phyloP scores from a whole-genome alignment of 257 asterid genomes.

The Petunia axillaris region DNA sequence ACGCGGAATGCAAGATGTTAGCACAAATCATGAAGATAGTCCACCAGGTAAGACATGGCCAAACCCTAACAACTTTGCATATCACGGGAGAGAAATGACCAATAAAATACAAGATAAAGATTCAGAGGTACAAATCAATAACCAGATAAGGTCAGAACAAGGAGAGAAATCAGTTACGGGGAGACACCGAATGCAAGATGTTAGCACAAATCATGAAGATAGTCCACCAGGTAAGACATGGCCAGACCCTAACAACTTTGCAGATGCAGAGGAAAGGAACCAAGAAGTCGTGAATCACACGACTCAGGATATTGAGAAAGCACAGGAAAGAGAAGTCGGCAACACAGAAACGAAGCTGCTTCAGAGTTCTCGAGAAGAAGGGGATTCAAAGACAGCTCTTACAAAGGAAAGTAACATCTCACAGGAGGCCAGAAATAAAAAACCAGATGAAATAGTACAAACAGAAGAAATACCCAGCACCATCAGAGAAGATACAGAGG shows the following conservation, averaged over 20 bases:
- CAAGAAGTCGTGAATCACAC: slow-evolving; percentile 22
- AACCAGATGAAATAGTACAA: slow-evolving; percentile 27
- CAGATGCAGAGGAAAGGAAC: slow-evolving; percentile 23
- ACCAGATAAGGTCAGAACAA: slow-evolving; percentile 18
- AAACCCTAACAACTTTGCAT: slow-evolving; percentile 9
- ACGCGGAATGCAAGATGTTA: background rate
- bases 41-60: slow-evolving; percentile 18
- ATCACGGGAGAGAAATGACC: slow-evolving; percentile 11
- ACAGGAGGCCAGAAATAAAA: slow-evolving; percentile 12
- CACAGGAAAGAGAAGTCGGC: background rate
- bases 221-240: slow-evolving; percentile 20
- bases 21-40: slow-evolving; percentile 22
- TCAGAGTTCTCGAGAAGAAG: slow-evolving; percentile 22
- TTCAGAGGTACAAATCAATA: slow-evolving; percentile 17
- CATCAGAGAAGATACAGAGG: slow-evolving; percentile 21
- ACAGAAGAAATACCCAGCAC: slow-evolving; percentile 16
- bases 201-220: slow-evolving; percentile 19
- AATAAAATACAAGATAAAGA: background rate
- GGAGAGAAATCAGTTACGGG: slow-evolving; percentile 16
- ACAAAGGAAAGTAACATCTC: slow-evolving; percentile 21
- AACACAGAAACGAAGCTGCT: slow-evolving; percentile 14
- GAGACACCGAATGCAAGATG: background rate
- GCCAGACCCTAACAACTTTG: slow-evolving; percentile 1
- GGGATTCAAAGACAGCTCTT: background rate
- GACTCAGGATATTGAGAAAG: slow-evolving; percentile 19